Conservation (phyloP, 129 eudicot species). For the Centrapalus pauciflorus region DNA sequence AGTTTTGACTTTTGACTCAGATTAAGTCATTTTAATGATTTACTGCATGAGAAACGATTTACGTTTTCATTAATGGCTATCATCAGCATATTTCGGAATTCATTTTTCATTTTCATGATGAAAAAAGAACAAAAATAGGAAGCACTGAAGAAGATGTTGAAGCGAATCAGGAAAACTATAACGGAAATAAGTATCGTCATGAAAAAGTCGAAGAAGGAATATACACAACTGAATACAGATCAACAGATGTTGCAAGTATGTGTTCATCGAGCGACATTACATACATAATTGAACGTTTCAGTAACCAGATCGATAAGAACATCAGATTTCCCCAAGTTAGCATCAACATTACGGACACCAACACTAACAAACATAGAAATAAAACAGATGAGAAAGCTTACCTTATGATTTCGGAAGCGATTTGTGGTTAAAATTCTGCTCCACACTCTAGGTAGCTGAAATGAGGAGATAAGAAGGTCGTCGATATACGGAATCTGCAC, state of each 20-base stretch:
- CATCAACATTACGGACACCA: neutral
- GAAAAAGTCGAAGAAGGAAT: neutral
- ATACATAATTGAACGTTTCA: neutral
- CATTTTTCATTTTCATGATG: neutral
- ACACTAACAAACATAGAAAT: neutral
- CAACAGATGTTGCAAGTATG: neutral
- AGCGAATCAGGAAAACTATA: neutral
- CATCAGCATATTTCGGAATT: too few species aligned
- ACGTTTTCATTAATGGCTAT: conserved; percentile 13
- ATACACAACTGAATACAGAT: neutral
- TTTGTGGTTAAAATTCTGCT: neutral
- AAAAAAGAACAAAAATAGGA: neutral
- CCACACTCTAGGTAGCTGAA: neutral
- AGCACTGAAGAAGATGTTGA: conserved; percentile 3
- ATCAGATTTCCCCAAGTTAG: conserved; percentile 13
- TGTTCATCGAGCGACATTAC: conserved; percentile 17
- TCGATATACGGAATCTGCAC: neutral
- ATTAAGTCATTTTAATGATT: neutral
- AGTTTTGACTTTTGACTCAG: neutral
- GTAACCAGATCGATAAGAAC: conserved; percentile 11
- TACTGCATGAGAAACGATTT: conserved; percentile 17
- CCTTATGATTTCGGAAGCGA: conserved; percentile 1
- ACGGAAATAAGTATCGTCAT: neutral
- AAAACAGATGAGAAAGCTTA: conserved; percentile 6
- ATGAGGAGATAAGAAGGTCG: neutral